Evolutionary conservation across 495 filamentous ascomycete genomes (phyloP).

Genomic region (Umbilicaria muhlenbergii): DNA sequence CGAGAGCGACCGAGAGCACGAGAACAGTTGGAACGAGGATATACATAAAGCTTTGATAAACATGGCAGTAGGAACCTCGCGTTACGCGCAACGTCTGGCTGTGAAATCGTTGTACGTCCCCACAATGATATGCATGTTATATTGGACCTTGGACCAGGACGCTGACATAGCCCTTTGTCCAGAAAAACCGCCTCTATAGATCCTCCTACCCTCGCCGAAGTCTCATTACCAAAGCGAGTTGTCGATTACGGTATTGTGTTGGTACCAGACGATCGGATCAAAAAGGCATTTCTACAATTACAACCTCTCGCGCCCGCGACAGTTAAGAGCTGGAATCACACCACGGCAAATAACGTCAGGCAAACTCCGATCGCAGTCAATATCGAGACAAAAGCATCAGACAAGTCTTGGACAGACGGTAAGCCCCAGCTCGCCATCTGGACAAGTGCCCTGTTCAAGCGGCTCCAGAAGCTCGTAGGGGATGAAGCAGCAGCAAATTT

Average conservation of each 20-base stretch:
- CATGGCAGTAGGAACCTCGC: too few species aligned
- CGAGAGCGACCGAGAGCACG: too few species aligned
- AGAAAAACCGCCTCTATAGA: too few species aligned
- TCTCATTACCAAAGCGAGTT: constrained; percentile 6
- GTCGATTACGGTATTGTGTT: constrained; percentile 10
- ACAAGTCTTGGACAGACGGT: constrained; percentile 12
- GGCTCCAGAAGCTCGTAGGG: not conserved
- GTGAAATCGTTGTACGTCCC: too few species aligned
- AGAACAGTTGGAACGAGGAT: too few species aligned
- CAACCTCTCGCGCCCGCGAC: not conserved
- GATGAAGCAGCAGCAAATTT: not conserved
- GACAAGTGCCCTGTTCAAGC: constrained; percentile 7
- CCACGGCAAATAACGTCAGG: not conserved
- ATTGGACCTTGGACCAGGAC: too few species aligned
- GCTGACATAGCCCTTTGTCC: too few species aligned
- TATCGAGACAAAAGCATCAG: constrained; percentile 9
- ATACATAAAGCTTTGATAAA: too few species aligned
- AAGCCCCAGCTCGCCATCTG: constrained; percentile 13
- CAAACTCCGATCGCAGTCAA: constrained; percentile 11
- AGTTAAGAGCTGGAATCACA: constrained; percentile 11
- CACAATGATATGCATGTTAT: too few species aligned
- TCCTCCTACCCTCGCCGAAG: constrained; percentile 1
- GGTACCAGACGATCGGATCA: constrained; percentile 3
- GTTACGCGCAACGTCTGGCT: too few species aligned
- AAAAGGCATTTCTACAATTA: constrained; percentile 6